Percentiles rank a stretch among this genome's conserved stretches.
phyloP scores from a whole-genome alignment of 768 basidiomycete species.

The Naganishia randhawae region DNA sequence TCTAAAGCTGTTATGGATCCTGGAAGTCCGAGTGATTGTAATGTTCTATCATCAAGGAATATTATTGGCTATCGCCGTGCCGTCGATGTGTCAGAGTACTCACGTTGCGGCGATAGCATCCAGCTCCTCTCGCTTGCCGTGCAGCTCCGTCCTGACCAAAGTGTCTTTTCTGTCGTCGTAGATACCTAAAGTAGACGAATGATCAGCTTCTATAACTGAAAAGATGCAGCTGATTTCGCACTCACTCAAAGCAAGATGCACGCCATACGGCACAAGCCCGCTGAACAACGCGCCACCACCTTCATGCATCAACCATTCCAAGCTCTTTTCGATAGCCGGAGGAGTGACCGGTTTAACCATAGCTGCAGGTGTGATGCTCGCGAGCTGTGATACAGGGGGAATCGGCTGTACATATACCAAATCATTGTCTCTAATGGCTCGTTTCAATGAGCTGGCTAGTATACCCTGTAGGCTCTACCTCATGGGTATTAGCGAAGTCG shows the following conservation, averaged over 20 bases:
- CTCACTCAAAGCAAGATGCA: conserved; percentile 79
- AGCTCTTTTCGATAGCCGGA: conserved; percentile 45
- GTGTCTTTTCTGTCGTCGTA: conserved; percentile 77
- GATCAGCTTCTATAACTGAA: neutral
- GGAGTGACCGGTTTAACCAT: conserved; percentile 65
- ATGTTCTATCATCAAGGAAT: conserved; percentile 53
- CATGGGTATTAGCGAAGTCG: neutral
- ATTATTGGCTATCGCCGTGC: neutral
- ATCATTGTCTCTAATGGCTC: conserved; percentile 87
- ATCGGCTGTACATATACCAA: conserved; percentile 89
- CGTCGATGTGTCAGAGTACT: conserved; percentile 38
- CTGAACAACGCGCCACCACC: conserved; percentile 63
- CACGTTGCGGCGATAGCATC: conserved; percentile 64
- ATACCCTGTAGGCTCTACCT: conserved; percentile 70
- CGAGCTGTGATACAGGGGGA: conserved; percentile 67
- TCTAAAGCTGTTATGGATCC: conserved; percentile 83
- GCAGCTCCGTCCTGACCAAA: conserved; percentile 66
- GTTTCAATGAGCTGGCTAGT: conserved; percentile 62
- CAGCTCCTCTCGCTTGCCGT: conserved; percentile 61
- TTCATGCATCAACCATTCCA: conserved; percentile 48
- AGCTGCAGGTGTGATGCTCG: conserved; percentile 61
- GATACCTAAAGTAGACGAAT: conserved; percentile 52
- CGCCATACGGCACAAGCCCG: conserved; percentile 78
- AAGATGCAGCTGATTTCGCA: neutral
- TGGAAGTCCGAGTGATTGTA: conserved; percentile 73